Conservation (phyloP, 1,284 basidiomycete species). For the Apiotrichum porosum region DNA sequence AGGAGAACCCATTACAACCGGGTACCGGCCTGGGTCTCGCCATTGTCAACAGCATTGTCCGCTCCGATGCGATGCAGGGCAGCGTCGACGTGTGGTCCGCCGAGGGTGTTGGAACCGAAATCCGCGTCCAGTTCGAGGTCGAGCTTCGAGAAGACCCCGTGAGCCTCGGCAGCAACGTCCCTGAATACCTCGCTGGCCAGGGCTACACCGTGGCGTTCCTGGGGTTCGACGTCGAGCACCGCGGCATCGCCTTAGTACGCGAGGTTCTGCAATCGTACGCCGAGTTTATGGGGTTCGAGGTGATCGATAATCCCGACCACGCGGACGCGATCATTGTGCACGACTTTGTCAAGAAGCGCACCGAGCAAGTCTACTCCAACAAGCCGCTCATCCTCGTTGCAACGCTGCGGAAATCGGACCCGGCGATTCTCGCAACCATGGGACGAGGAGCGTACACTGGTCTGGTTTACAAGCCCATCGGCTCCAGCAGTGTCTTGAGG, state of each 20-base stretch:
- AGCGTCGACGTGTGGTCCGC: conserved; percentile 58
- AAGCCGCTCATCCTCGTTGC: conserved; percentile 53
- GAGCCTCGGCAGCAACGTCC: not conserved
- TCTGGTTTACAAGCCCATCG: conserved; percentile 81
- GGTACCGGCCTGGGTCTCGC: conserved; percentile 95
- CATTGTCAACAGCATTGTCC: conserved; percentile 82
- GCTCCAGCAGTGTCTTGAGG: conserved; percentile 67
- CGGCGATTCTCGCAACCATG: conserved; percentile 39
- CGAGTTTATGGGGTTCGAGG: conserved; percentile 70
- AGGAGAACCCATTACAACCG: conserved; percentile 63
- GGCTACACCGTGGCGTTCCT: conserved; percentile 63
- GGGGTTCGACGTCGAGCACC: conserved; percentile 64
- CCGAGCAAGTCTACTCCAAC: conserved; percentile 52
- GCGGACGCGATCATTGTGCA: conserved; percentile 79
- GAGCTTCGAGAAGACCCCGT: conserved; percentile 60
- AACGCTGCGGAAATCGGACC: not conserved
- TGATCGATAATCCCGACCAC: conserved; percentile 48
- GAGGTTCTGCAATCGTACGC: conserved; percentile 65
- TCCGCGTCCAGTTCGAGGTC: conserved; percentile 78
- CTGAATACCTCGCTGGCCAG: conserved; percentile 35
- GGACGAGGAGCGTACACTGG: conserved; percentile 77
- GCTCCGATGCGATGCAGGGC: conserved; percentile 77
- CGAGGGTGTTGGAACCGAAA: conserved; percentile 87
- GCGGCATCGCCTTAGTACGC: conserved; percentile 64
- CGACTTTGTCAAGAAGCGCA: conserved; percentile 63